These are phyloP conservation scores for Boletus subparvulus DNA, from an alignment of 768 basidiomycete species.

Conservation along the genomic window DNA sequence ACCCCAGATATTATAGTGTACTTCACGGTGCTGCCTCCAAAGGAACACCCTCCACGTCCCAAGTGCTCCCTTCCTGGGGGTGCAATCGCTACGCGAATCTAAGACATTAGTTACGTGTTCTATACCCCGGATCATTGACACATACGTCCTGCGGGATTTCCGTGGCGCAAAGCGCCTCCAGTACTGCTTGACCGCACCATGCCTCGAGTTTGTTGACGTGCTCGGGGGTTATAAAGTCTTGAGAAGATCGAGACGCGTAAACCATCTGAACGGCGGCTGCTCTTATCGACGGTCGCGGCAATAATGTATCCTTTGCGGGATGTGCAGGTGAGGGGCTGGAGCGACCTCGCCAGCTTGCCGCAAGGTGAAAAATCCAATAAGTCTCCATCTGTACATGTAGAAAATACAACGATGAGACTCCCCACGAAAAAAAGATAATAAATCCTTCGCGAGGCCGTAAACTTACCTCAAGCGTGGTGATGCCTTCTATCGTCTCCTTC, in stretches of 20 bases:
- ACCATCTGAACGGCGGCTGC: slow-evolving; percentile 83
- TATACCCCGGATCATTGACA: not conserved
- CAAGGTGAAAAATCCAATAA: slow-evolving; percentile 78
- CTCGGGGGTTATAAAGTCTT: slow-evolving; percentile 72
- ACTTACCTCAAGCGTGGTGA: slow-evolving; percentile 69
- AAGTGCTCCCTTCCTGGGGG: slow-evolving; percentile 54
- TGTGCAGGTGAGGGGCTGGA: slow-evolving; percentile 9
- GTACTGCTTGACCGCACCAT: slow-evolving; percentile 59
- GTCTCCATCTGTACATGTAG: slow-evolving; percentile 71
- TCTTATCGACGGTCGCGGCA: slow-evolving; percentile 44
- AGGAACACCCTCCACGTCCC: slow-evolving; percentile 36
- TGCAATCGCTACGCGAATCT: slow-evolving; percentile 46
- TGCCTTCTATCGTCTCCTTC: slow-evolving; percentile 45
- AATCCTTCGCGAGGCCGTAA: not conserved
- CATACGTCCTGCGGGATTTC: slow-evolving; percentile 52
- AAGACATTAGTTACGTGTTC: slow-evolving; percentile 12
- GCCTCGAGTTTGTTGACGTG: slow-evolving; percentile 58
- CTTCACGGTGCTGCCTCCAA: slow-evolving; percentile 12
- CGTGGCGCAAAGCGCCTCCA: slow-evolving; percentile 53
- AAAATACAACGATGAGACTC: not conserved
- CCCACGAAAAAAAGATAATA: not conserved
- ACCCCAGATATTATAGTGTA: not conserved
- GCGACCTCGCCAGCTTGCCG: slow-evolving; percentile 59
- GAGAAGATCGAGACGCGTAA: slow-evolving; percentile 72
- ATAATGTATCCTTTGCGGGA: slow-evolving; percentile 7